These are phyloP conservation scores for Elaeagnus macrophylla DNA, from an alignment of 306 rosid species.

Conservation along the genomic window DNA sequence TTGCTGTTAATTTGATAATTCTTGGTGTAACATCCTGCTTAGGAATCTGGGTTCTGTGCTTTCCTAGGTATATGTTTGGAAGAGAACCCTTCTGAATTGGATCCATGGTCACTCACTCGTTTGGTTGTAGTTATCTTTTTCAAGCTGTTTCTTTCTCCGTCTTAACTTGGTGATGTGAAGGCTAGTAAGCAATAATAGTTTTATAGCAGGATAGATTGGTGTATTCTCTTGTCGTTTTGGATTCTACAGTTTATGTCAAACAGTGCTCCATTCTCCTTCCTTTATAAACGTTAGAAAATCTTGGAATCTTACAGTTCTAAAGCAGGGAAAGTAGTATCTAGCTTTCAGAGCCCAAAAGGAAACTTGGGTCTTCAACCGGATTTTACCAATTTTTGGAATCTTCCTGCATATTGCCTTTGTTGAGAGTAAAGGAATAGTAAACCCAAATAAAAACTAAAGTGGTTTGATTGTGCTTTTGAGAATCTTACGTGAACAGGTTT, in stretches of 20 bases:
- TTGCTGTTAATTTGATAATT: constrained; percentile 33
- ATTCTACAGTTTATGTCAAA: constrained; percentile 13
- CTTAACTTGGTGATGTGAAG: constrained; percentile 48
- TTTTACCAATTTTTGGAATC: constrained; percentile 23
- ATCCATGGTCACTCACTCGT: constrained; percentile 24
- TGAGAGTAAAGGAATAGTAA: constrained; percentile 13
- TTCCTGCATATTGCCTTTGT: constrained; percentile 19
- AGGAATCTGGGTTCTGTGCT: constrained; percentile 32
- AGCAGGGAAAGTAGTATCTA: constrained; percentile 22
- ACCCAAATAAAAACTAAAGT: constrained; percentile 29
- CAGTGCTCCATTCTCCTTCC: constrained; percentile 23
- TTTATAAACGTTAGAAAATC: constrained; percentile 18
- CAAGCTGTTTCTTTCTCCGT: constrained; percentile 29
- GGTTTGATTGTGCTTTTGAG: constrained; percentile 12
- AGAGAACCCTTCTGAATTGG: constrained; percentile 30
- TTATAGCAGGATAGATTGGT: constrained; percentile 13
- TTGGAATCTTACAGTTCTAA: not conserved
- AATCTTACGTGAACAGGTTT: constrained; percentile 26
- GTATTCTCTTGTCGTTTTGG: constrained; percentile 26
- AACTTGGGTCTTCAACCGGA: constrained; percentile 21
- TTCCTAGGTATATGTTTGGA: constrained; percentile 15
- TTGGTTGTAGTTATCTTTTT: constrained; percentile 25
- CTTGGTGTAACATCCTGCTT: constrained; percentile 26
- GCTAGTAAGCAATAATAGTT: constrained; percentile 23
- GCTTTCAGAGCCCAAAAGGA: constrained; percentile 50